Evolutionary conservation across 768 basidiomycete species (phyloP).

Genomic region (Tephrocybe sp.): DNA sequence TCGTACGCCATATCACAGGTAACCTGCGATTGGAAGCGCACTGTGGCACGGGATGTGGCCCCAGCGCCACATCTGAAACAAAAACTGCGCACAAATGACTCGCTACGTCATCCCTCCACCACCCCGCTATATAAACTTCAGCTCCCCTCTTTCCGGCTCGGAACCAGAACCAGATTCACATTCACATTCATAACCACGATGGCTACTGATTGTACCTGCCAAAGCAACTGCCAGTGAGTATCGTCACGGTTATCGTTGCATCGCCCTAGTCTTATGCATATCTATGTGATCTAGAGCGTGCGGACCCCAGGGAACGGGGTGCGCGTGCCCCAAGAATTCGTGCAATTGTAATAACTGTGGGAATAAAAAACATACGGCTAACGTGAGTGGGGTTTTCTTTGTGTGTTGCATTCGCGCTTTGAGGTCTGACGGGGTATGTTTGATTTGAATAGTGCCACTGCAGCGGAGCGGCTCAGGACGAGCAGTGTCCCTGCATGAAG

Average conservation of each 20-base stretch:
- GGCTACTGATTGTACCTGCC: conserved; percentile 29
- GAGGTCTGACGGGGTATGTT: neutral
- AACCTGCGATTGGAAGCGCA: too few relatives aligned
- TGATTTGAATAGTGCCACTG: conserved; percentile 30
- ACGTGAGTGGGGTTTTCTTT: conserved; percentile 20
- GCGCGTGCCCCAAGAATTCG: conserved; percentile 31
- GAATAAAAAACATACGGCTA: conserved; percentile 36
- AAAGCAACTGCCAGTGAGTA: conserved; percentile 26
- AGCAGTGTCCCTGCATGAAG: conserved; percentile 29
- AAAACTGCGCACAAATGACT: conserved; percentile 1
- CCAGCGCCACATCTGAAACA: conserved; percentile 1
- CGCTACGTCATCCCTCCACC: conserved; percentile 8
- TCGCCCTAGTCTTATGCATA: too few relatives aligned
- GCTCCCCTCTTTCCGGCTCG: neutral
- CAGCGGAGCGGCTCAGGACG: conserved; percentile 15
- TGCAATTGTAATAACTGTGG: conserved; percentile 34
- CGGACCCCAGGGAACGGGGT: conserved; percentile 34
- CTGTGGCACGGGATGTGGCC: too few relatives aligned
- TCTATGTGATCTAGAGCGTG: conserved; percentile 26
- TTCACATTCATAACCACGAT: conserved; percentile 9
- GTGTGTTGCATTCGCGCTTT: too few relatives aligned
- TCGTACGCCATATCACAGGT: too few relatives aligned
- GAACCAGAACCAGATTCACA: neutral
- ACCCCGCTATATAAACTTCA: neutral
- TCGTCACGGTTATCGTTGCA: neutral